phyloP scores from a whole-genome alignment of 2,329 filamentous ascomycete species.

The Lanzia echinophila region DNA sequence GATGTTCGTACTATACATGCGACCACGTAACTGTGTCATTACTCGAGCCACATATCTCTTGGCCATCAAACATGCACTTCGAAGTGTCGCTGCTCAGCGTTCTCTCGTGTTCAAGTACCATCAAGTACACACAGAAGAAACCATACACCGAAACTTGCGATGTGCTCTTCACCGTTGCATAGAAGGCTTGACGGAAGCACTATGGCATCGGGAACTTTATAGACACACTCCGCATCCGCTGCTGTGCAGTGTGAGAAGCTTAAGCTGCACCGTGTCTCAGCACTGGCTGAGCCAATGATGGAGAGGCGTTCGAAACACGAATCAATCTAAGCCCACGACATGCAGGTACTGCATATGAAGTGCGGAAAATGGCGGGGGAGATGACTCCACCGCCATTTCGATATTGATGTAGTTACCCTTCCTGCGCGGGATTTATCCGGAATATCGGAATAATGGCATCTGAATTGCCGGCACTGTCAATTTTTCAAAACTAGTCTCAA shows the following conservation, averaged over 20 bases:
- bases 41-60: too few relatives aligned
- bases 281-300: background rate
- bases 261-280: background rate
- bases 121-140: background rate
- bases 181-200: background rate
- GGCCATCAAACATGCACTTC: background rate
- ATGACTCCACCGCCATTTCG: background rate
- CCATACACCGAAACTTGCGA: background rate
- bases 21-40: too few relatives aligned
- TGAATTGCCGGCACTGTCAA: background rate
- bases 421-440: background rate
- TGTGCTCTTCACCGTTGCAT: background rate
- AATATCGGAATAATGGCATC: background rate
- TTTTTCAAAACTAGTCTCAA: too few relatives aligned
- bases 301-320: background rate
- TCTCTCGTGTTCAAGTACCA: background rate
- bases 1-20: too few relatives aligned
- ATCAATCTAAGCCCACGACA: background rate
- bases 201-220: background rate
- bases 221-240: background rate
- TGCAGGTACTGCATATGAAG: conserved; percentile 5
- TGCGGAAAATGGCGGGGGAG: background rate
- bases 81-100: background rate
- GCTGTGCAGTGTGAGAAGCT: background rate
- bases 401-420: background rate